These are phyloP conservation scores for Leccinellum rugosiceps DNA, from an alignment of 768 basidiomycete genomes.

Conservation along the genomic window DNA sequence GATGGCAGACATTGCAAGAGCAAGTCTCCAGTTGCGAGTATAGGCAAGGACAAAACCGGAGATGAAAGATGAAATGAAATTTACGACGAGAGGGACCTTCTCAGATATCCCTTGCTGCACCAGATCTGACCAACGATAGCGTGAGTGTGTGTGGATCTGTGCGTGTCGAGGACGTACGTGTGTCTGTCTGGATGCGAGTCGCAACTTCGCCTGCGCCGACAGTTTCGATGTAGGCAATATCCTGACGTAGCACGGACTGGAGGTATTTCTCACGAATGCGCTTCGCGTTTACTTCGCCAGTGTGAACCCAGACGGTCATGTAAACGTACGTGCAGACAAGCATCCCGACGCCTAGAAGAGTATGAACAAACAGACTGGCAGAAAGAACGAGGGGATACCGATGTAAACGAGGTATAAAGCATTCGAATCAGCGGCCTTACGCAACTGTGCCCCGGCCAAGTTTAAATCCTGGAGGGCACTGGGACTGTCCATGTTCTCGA, in stretches of 20 bases:
- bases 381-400: conserved; percentile 40
- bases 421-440: conserved; percentile 47
- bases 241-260: conserved; percentile 75
- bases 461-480: conserved; percentile 32
- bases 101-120: conserved; percentile 91
- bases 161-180: conserved; percentile 49
- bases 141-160: not conserved
- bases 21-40: conserved; percentile 71
- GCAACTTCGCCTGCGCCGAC: conserved; percentile 93
- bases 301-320: conserved; percentile 69
- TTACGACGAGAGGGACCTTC: conserved; percentile 71
- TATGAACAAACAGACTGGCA: not conserved
- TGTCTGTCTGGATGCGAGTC: conserved; percentile 89
- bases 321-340: conserved; percentile 70
- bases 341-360: conserved; percentile 61
- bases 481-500: conserved; percentile 24
- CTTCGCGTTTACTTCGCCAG: conserved; percentile 80
- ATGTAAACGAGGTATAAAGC: conserved; percentile 66
- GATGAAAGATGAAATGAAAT: conserved; percentile 66
- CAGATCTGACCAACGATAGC: conserved; percentile 48
- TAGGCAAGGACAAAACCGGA: conserved; percentile 80
- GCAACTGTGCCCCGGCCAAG: conserved; percentile 47
- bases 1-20: conserved; percentile 78
- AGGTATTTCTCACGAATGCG: conserved; percentile 85
- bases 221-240: conserved; percentile 86